Evolutionary conservation across 2,329 filamentous ascomycete genomes (phyloP), one percentile per base, ranked within the genome.

Genomic region (Cladosporium sp.): DNA sequence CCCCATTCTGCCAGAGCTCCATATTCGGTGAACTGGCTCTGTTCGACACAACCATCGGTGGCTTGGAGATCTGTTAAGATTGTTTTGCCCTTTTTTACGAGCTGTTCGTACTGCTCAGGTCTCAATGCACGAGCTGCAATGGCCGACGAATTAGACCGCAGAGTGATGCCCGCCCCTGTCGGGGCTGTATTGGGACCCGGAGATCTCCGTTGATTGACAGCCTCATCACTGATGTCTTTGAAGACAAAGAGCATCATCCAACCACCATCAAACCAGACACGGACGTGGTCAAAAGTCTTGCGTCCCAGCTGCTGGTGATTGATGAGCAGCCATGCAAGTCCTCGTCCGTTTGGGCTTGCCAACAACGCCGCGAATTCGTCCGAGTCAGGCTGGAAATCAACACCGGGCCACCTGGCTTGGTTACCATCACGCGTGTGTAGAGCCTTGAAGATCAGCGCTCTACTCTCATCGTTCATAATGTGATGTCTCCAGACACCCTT

Each of bases 231-330:
- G 2, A 51, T 13, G 23, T 51, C 48, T 26, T 28, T 25, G 48
- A 51, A 51, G 3, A 56, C 26, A 28, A 30, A 60, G 23, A 60
- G 58, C 28, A 60, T 43, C 16, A 7, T 3, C 58, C 25, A 48
- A 25, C 14, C 25, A 8, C 16, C 7, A 11, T 63, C 62, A 54
- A 53, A 36, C 39, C 43, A 64, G 8, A 64, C 39, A 21, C 28
- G 57, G 14, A 65, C 54, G 1, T 18, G 57, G 14, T 65, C 54
- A 21, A 69, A 36, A 6, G 26, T 34, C 30, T 66, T 68, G 21
- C 25, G 46, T 13, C 69, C 67, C 10, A 70, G 58, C 21, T 58
- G 32, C n/a, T 65, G 61, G 39, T 69, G 69, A 57, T 69, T 65
- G 2, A 56, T 58, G 18, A 69, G 56, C 11, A 69, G 58, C 32